Evolutionary conservation across 768 basidiomycete genomes (phyloP).

Genomic region (Macrolepiota fuliginosa): DNA sequence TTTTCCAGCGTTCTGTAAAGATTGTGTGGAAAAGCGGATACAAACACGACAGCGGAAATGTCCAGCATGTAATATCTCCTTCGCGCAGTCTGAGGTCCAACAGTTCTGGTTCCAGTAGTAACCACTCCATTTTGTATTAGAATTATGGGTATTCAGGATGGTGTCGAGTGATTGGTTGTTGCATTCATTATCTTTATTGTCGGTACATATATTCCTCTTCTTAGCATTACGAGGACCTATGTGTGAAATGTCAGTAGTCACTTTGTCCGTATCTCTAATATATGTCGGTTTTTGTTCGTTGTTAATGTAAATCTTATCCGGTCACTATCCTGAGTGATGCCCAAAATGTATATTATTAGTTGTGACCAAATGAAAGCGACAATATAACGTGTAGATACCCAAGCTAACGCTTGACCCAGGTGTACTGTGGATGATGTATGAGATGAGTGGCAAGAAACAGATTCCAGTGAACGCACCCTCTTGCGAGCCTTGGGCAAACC

Average conservation of each 20-base stretch:
- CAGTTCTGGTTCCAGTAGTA: slow-evolving; percentile 45
- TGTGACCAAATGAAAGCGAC: slow-evolving; percentile 8
- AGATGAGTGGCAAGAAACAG: slow-evolving; percentile 1
- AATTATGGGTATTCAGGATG: slow-evolving; percentile 16
- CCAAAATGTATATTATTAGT: slow-evolving; percentile 17
- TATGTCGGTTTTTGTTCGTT: background rate
- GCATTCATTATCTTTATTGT: slow-evolving; percentile 13
- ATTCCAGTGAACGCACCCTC: slow-evolving; percentile 53
- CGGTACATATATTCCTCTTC: slow-evolving; percentile 13
- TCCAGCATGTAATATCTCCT: slow-evolving; percentile 80
- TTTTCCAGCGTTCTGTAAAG: slow-evolving; percentile 76
- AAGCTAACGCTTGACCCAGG: slow-evolving; percentile 93
- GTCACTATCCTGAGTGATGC: background rate
- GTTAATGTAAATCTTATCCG: too few species aligned
- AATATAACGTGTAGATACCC: slow-evolving; percentile 7
- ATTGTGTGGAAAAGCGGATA: slow-evolving; percentile 85
- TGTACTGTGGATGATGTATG: slow-evolving; percentile 47
- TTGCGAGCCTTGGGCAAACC: slow-evolving; percentile 91
- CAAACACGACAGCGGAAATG: slow-evolving; percentile 91
- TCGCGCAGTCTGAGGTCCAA: slow-evolving; percentile 79
- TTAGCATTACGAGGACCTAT: slow-evolving; percentile 13
- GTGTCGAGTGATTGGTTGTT: slow-evolving; percentile 7
- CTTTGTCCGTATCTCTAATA: slow-evolving; percentile 15
- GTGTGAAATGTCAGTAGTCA: slow-evolving; percentile 9
- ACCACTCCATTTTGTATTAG: slow-evolving; percentile 10